These are phyloP conservation scores for Zalaria sp. DNA, from an alignment of 2,329 filamentous ascomycete genomes.

Conservation along the genomic window DNA sequence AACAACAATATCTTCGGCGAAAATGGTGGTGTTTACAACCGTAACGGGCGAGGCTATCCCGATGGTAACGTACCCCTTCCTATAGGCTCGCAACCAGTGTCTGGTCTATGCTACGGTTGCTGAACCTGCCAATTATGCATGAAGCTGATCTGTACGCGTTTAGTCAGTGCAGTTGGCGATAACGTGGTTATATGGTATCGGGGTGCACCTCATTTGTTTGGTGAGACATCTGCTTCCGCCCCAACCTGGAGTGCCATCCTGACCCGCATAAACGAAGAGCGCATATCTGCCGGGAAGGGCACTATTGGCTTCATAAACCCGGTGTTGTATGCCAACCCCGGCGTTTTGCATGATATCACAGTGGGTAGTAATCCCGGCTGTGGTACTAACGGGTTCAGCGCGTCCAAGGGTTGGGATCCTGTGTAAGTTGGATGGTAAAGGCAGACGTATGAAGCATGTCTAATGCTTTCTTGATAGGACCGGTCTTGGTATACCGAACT, in stretches of 20 bases:
- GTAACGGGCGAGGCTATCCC: constrained; percentile 16
- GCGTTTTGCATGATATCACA: constrained; percentile 5
- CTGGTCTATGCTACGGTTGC: constrained; percentile 14
- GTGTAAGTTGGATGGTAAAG: too few species aligned
- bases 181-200: constrained; percentile 7
- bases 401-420: constrained; percentile 5
- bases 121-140: too few species aligned
- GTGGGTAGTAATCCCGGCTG: constrained; percentile 6
- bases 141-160: too few species aligned
- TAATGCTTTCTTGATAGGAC: background rate
- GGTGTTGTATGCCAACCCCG: constrained; percentile 5
- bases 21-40: constrained; percentile 17
- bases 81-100: background rate
- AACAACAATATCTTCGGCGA: constrained; percentile 10
- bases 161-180: constrained; percentile 8
- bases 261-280: constrained; percentile 16
- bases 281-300: constrained; percentile 12
- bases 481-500: constrained; percentile 7
- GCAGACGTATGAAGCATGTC: too few species aligned
- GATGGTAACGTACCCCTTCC: constrained; percentile 1
- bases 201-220: constrained; percentile 11
- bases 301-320: constrained; percentile 17
- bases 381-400: constrained; percentile 5
- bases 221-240: constrained; percentile 14
- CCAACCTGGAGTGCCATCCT: constrained; percentile 13